Base-by-base conservation (phyloP, 805 yeast genomes). In the Clavispora phyllophila region DNA sequence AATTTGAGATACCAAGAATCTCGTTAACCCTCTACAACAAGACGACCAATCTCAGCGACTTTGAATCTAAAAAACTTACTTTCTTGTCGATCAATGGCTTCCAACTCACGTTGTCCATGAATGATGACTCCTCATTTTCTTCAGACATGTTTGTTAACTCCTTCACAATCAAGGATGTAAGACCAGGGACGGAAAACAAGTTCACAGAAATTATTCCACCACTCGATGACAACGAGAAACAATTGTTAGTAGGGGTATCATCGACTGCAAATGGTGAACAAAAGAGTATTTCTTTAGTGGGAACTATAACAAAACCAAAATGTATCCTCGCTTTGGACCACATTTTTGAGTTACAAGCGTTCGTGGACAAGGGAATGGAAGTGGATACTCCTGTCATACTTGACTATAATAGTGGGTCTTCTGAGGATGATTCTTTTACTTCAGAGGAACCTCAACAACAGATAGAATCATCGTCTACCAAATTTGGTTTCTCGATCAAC, bases 291-390 rank as follows among this genome's bases (percentile, higher is more conserved):
- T 74, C 78, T 17, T 54, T 65, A 0, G 73, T 81, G 55, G 56
- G 84, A 4, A 79, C 88, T 0, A 74, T 91, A 9, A 95, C 87
- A 46, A 84, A 83, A 47, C 97, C 97, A 0, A 78, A 76, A 44
- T 75, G 84, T 9, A 81, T 93, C 38, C 60, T 93, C 23, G 96
- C 97, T 0, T 66, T 93, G 51, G 98, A 90, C 57, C 90, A 87
- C 60, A 56, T 91, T 27, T 78, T 90, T 61, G 87, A 93, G 2
- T 55, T 93, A 50, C 85, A 85, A 49, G 57, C 67, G 0, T 90
- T 83, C 57, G 60, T 70, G n/a, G 81, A 76, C 42, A 68, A 67
- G 35, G 86, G 80, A 0, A 49, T 75, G 20, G 63, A 60, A 25
- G 52, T 45, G 14, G 59, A 49, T 24, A 35, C 43, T 5, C 42